Percentiles rank a stretch among this genome's conserved stretches.
Evolutionary conservation across 306 rosid species (phyloP).

Genomic region (Purshia tridentata): DNA sequence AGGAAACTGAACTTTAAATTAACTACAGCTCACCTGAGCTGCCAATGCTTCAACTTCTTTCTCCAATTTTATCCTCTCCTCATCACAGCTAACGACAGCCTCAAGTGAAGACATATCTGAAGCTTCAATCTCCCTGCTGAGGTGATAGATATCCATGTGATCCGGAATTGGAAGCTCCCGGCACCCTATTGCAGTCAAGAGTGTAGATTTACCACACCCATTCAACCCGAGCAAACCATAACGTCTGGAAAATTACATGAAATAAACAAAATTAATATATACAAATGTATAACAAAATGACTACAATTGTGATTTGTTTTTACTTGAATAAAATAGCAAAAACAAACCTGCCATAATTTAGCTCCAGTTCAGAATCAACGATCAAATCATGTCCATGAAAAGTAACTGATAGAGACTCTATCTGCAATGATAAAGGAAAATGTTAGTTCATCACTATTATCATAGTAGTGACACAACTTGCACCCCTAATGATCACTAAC

Average conservation of each 20-base stretch:
- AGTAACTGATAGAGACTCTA: conserved; percentile 90
- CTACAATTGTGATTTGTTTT: not conserved
- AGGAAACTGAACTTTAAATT: not conserved
- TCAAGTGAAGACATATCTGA: conserved; percentile 93
- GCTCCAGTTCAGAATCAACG: conserved; percentile 93
- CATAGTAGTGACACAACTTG: not conserved
- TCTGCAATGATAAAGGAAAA: conserved; percentile 48
- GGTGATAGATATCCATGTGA: conserved; percentile 94
- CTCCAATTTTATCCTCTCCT: conserved; percentile 87
- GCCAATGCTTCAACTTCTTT: conserved; percentile 81
- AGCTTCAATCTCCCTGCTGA: conserved; percentile 90
- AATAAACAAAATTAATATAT: not conserved
- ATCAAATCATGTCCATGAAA: conserved; percentile 95
- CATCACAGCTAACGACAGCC: conserved; percentile 92
- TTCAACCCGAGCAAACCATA: conserved; percentile 95
- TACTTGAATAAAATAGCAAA: not conserved
- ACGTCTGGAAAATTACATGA: conserved; percentile 47
- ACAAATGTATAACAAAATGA: not conserved
- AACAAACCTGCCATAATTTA: conserved; percentile 85
- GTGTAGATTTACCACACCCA: conserved; percentile 97
- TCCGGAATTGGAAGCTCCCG: conserved; percentile 97
- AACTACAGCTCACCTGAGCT: conserved; percentile 60
- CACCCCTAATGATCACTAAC: too few relatives aligned
- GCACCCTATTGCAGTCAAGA: conserved; percentile 73
- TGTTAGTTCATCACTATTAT: conserved; percentile 6